Conservation (phyloP, 495 filamentous ascomycete genomes). For the Trichocladium antarcticum region DNA sequence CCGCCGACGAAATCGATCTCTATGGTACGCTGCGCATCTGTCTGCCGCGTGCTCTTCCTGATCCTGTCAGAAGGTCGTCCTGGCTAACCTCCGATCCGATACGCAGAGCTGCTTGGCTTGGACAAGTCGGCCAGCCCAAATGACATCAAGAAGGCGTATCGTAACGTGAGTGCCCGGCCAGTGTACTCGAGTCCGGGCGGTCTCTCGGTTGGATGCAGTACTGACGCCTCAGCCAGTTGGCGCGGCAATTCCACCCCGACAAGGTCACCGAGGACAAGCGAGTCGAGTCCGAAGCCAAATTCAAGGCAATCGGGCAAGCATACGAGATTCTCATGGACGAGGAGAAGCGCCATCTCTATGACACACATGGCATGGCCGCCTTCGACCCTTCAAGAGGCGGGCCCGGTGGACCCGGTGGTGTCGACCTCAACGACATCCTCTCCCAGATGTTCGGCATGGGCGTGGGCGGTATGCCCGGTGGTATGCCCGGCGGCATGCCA, state of each 20-base stretch:
- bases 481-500: slow-evolving; percentile 59
- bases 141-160: slow-evolving; percentile 94
- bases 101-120: slow-evolving; percentile 63
- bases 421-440: slow-evolving; percentile 83
- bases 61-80: too few relatives aligned
- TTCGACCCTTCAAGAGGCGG: slow-evolving; percentile 61
- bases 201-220: background rate
- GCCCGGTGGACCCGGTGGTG: slow-evolving; percentile 56
- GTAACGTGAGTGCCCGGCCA: slow-evolving; percentile 53
- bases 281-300: slow-evolving; percentile 71
- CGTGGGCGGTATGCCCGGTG: slow-evolving; percentile 47
- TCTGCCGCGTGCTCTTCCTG: slow-evolving; percentile 7
- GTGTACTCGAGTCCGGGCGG: background rate
- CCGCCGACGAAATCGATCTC: slow-evolving; percentile 48
- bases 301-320: slow-evolving; percentile 83
- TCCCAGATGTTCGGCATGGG: slow-evolving; percentile 83
- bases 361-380: slow-evolving; percentile 89
- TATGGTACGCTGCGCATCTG: slow-evolving; percentile 47
- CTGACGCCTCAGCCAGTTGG: slow-evolving; percentile 49
- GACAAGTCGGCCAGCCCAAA: slow-evolving; percentile 56
- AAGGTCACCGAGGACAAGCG: slow-evolving; percentile 86
- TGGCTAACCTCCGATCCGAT: background rate
- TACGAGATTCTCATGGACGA: slow-evolving; percentile 98
- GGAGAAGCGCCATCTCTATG: slow-evolving; percentile 81
- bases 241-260: slow-evolving; percentile 81